Conservation (phyloP, 2,329 filamentous ascomycete genomes). For the Sporothrix phasma region DNA sequence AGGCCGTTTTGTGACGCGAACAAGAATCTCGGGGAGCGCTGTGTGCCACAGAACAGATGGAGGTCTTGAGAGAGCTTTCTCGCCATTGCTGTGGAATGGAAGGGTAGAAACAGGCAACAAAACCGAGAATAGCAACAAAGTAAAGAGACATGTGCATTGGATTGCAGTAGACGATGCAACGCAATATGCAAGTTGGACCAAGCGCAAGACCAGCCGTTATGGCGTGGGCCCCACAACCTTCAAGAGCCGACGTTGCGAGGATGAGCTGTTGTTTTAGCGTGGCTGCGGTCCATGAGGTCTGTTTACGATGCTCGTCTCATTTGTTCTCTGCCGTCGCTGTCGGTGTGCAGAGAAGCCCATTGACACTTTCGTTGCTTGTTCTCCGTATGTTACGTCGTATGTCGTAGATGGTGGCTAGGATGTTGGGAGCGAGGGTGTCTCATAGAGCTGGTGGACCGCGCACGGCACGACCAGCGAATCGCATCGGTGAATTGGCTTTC, state of each 20-base stretch:
- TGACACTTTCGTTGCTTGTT: not conserved
- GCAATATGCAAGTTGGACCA: not conserved
- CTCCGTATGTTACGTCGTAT: not conserved
- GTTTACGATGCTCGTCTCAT: too few species aligned
- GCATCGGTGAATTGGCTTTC: not conserved
- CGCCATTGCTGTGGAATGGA: too few species aligned
- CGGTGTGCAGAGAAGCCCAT: not conserved
- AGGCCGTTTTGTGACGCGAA: not conserved
- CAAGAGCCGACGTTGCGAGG: not conserved
- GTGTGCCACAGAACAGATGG: not conserved
- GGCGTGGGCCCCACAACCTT: not conserved
- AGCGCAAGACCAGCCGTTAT: not conserved
- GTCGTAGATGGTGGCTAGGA: not conserved
- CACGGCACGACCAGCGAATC: slow-evolving; percentile 4
- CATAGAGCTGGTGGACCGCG: not conserved
- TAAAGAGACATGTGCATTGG: slow-evolving; percentile 4
- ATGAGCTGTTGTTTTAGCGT: not conserved
- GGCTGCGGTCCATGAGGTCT: not conserved
- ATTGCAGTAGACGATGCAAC: not conserved
- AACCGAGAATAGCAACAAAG: not conserved
- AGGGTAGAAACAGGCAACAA: too few species aligned
- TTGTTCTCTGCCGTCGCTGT: not conserved
- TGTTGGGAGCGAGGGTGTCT: not conserved
- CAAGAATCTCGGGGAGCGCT: not conserved
- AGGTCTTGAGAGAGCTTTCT: too few species aligned